A percentile compares a stretch with the other conserved stretches of the same genome.
Conservation (phyloP, 2,329 filamentous ascomycete genomes). For the Metarhizium brunneum region DNA sequence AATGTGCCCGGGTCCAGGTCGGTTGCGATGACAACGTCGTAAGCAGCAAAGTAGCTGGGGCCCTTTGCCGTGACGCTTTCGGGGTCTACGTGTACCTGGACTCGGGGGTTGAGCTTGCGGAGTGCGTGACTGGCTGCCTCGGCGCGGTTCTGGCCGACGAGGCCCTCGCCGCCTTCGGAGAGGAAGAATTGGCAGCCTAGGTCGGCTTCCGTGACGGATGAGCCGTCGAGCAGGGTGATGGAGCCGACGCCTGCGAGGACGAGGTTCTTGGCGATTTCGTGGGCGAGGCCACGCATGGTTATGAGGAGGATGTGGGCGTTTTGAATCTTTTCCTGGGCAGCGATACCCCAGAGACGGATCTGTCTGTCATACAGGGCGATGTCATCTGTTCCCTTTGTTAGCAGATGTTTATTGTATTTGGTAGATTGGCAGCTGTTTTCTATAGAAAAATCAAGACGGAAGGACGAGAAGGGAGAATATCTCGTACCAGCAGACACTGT, state of each 20-base stretch:
- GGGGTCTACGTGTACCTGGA: slow-evolving; percentile 63
- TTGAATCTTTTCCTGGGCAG: slow-evolving; percentile 88
- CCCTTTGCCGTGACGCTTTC: slow-evolving; percentile 58
- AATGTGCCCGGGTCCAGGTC: slow-evolving; percentile 71
- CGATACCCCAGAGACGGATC: slow-evolving; percentile 93
- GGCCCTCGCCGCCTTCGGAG: slow-evolving; percentile 44
- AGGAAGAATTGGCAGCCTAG: slow-evolving; percentile 79
- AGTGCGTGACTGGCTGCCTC: slow-evolving; percentile 70
- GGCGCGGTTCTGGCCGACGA: slow-evolving; percentile 76
- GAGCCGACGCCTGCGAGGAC: slow-evolving; percentile 88
- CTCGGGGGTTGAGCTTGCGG: slow-evolving; percentile 81
- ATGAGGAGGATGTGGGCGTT: slow-evolving; percentile 84
- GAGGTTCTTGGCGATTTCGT: slow-evolving; percentile 95
- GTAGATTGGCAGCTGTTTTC: background rate
- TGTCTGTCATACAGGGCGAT: slow-evolving; percentile 96
- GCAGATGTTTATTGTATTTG: background rate
- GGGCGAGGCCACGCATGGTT: slow-evolving; percentile 77
- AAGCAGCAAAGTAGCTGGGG: slow-evolving; percentile 66
- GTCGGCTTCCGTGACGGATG: slow-evolving; percentile 66
- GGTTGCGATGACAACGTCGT: slow-evolving; percentile 82
- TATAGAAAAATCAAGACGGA: no score
- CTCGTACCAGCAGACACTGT: slow-evolving; percentile 25
- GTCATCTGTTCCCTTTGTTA: slow-evolving; percentile 53
- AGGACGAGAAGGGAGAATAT: background rate
- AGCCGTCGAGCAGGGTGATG: slow-evolving; percentile 78